Evolutionary conservation across 2,329 filamentous ascomycete genomes (phyloP).

Genomic region (Aspergillus phoenicis): DNA sequence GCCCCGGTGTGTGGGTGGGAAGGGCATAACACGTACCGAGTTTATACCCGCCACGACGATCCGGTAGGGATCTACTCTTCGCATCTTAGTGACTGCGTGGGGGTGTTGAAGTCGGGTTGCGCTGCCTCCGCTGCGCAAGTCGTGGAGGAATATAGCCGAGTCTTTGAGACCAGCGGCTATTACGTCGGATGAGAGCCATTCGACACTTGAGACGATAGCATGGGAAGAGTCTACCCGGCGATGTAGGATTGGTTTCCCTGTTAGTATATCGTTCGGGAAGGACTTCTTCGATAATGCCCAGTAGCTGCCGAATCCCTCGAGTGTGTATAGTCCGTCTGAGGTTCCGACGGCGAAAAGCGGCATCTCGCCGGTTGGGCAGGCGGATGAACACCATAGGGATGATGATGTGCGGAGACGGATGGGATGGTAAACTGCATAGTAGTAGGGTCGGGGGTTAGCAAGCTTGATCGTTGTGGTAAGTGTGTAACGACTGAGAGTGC

Average conservation of each 20-base stretch:
- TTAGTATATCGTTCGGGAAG: conserved; percentile 23
- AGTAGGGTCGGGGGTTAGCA: not conserved
- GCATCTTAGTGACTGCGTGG: conserved; percentile 38
- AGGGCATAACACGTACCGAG: conserved; percentile 28
- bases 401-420: conserved; percentile 30
- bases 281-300: conserved; percentile 35
- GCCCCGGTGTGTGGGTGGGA: too few species aligned
- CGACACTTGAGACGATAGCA: conserved; percentile 36
- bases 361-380: conserved; percentile 34
- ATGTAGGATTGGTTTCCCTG: conserved; percentile 19
- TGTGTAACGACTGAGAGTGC: not conserved
- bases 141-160: conserved; percentile 39
- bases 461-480: not conserved
- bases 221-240: conserved; percentile 29
- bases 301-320: conserved; percentile 31
- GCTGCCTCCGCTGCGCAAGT: conserved; percentile 37
- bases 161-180: conserved; percentile 41
- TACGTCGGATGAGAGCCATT: conserved; percentile 42
- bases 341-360: conserved; percentile 43
- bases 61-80: conserved; percentile 38
- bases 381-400: conserved; percentile 41
- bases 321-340: conserved; percentile 38
- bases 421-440: conserved; percentile 28
- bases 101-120: conserved; percentile 38
- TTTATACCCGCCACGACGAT: conserved; percentile 38